phyloP scores from a whole-genome alignment of 2,329 filamentous ascomycete genomes.

The Fusarium sarcochroum region DNA sequence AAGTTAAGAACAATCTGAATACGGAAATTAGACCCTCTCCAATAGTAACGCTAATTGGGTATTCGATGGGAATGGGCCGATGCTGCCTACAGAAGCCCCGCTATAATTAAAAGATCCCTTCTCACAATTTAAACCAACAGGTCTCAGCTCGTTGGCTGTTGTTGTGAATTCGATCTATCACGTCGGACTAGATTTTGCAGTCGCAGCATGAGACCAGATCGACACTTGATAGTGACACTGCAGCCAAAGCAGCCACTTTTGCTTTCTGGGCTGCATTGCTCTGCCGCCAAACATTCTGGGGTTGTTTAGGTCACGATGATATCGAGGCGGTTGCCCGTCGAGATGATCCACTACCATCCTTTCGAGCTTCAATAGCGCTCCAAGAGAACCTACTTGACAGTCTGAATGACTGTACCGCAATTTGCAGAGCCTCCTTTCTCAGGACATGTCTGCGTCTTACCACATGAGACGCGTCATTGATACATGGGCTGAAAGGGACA shows the following conservation, averaged over 20 bases:
- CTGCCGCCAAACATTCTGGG: slow-evolving; percentile 60
- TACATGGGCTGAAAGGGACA: background rate
- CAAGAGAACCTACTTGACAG: slow-evolving; percentile 47
- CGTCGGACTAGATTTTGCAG: slow-evolving; percentile 63
- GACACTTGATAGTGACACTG: slow-evolving; percentile 54
- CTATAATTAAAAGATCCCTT: background rate
- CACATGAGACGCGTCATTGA: slow-evolving; percentile 6
- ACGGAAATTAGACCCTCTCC: background rate
- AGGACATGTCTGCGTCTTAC: slow-evolving; percentile 39
- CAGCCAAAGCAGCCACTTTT: slow-evolving; percentile 55
- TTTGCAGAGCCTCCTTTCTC: slow-evolving; percentile 31
- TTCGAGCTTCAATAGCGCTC: slow-evolving; percentile 46
- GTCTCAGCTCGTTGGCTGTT: slow-evolving; percentile 54
- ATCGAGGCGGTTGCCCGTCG: rapidly evolving
- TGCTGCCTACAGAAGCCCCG: background rate
- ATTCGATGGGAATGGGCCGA: background rate
- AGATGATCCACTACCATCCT: slow-evolving; percentile 34
- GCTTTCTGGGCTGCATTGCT: slow-evolving; percentile 69
- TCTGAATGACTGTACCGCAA: slow-evolving; percentile 18
- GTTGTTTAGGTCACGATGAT: background rate
- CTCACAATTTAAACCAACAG: background rate
- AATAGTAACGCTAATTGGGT: background rate
- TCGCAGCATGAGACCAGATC: slow-evolving; percentile 62
- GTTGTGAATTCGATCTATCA: slow-evolving; percentile 57
- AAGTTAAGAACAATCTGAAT: background rate